Percentiles rank a stretch among this genome's conserved stretches.
Evolutionary conservation across 2,329 filamentous ascomycete species (phyloP).

Genomic region (Diaporthe destruens): DNA sequence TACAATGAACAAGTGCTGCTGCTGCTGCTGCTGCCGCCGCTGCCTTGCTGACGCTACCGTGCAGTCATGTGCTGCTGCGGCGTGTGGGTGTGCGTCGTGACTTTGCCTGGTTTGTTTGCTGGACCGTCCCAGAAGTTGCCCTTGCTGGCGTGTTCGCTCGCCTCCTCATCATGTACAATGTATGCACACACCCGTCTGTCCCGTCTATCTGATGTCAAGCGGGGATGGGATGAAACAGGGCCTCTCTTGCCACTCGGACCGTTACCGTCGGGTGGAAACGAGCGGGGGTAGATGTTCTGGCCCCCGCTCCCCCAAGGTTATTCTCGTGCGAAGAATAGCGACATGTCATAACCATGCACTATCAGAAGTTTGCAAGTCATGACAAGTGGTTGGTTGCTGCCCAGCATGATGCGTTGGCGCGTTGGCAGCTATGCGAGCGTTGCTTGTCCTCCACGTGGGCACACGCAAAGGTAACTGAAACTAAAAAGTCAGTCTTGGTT

Average conservation of each 20-base stretch:
- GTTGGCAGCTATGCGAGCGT: slow-evolving; percentile 20
- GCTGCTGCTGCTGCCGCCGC: slow-evolving; percentile 11
- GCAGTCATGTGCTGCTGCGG: slow-evolving; percentile 20
- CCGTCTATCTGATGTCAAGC: neutral
- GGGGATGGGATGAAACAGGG: slow-evolving; percentile 5
- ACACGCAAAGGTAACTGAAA: neutral
- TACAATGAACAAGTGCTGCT: neutral
- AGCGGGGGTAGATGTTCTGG: slow-evolving; percentile 5
- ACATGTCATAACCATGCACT: slow-evolving; percentile 3
- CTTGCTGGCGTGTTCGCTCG: neutral
- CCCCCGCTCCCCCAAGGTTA: neutral
- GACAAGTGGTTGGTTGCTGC: slow-evolving; percentile 24
- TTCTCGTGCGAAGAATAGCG: neutral
- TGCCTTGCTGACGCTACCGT: slow-evolving; percentile 18
- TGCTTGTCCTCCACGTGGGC: neutral
- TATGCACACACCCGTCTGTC: neutral
- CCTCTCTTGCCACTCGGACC: neutral
- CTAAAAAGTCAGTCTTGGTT: neutral
- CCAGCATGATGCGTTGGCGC: slow-evolving; percentile 14
- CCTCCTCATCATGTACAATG: neutral
- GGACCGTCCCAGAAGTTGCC: slow-evolving; percentile 13
- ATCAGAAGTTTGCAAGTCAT: neutral
- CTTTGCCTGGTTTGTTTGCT: neutral
- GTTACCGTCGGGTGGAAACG: slow-evolving; percentile 23
- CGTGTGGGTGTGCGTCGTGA: slow-evolving; percentile 20